Base-by-base conservation (phyloP, 2,329 filamentous ascomycete species). In the Fusarium sp. region DNA sequence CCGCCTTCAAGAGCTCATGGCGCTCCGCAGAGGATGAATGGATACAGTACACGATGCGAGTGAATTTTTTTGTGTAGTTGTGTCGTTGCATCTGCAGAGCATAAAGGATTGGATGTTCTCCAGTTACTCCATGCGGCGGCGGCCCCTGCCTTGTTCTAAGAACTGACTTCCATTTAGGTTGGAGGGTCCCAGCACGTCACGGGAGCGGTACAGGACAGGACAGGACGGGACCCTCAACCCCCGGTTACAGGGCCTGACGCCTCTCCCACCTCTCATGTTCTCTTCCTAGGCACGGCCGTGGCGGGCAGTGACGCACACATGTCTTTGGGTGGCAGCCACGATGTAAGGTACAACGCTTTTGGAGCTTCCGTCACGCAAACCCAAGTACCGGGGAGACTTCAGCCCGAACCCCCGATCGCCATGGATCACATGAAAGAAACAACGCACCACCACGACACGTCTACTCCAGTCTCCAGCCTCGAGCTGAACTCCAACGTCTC, bases 1-100 rank as follows among this genome's bases (percentile, higher is more conserved):
- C 74, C 71, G 67, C 68, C 64, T 63, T 77, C 68, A 78, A 70
- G 68, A 67, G 67, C 66, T 77, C 76, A 78, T 77, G 62, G 52
- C 69, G 48, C 62, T 69, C 57, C 39, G 33, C 45, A 29, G 35
- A 22, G 22, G 22, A 20, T 24, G 37, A 43, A 48, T 72, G 48
- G 48, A 29, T 13, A 31, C 48, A 31, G 48, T 52, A 41, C 31
- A 67, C 41, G 69, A 62, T 58, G 48, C 48, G 60, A 52, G 48
- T 52, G 48, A 37, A 58, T 31, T 62, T 45, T 45, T 67, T 16
- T 54, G 24, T 70, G 39, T 63, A 70, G 54, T 70, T 68, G 62
- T 56, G 65, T 69, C 72, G 62, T 74, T 75, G 72, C 62, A 67
- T 67, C 57, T 67, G 65, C 65, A 56, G 72, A 74, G 58, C 71